These are phyloP conservation scores for Zancudomyces culisetae DNA, from an alignment of 371 early-diverging fungal species.

Conservation along the genomic window DNA sequence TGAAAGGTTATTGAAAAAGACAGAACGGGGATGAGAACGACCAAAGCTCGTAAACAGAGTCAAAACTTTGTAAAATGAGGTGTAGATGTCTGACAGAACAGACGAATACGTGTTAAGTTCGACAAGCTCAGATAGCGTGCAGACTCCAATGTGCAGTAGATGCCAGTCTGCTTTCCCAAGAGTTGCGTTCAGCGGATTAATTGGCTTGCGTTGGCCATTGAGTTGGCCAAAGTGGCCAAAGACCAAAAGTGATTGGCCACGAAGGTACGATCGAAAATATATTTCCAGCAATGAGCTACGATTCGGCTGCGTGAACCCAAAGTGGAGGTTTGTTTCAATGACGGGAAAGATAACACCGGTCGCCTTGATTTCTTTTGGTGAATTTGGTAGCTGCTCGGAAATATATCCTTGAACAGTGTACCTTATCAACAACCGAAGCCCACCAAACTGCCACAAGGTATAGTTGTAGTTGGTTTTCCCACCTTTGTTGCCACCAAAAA, in stretches of 20 bases:
- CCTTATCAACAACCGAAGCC: not conserved
- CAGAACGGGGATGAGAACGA: no score
- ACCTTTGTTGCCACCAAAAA: not conserved
- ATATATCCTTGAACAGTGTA: not conserved
- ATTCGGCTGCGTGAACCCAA: no score
- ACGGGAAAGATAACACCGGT: not conserved
- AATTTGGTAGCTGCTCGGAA: not conserved
- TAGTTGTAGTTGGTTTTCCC: slow-evolving; percentile 1
- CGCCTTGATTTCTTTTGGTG: not conserved
- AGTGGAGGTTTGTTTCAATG: not conserved
- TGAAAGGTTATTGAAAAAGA: no score
- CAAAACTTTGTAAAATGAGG: no score
- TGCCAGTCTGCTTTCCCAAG: no score
- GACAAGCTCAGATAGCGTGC: no score
- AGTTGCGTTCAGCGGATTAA: no score
- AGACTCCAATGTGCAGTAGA: no score
- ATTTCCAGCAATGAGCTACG: not conserved
- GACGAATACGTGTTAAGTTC: no score
- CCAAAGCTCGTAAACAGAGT: no score
- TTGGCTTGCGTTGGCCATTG: not conserved
- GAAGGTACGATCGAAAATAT: not conserved
- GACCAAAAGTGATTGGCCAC: slow-evolving; percentile 1
- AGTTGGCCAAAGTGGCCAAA: not conserved
- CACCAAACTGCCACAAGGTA: slow-evolving; percentile 3
- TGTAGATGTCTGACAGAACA: no score